Evolutionary conservation across 306 rosid species (phyloP).

Genomic region (Mimosa bimucronata): DNA sequence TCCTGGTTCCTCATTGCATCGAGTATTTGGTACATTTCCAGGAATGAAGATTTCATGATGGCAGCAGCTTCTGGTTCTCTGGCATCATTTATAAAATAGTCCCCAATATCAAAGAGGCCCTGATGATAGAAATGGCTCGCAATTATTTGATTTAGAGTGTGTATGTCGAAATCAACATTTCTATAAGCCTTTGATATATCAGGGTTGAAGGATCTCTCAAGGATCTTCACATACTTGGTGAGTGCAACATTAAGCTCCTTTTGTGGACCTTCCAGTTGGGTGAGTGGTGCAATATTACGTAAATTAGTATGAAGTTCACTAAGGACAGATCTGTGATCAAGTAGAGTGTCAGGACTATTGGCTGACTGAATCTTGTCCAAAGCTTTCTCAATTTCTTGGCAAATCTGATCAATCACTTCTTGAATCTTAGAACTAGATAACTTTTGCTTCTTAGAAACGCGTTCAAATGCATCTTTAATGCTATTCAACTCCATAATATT

Average conservation of each 20-base stretch:
- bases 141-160: conserved; percentile 68
- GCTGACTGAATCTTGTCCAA: conserved; percentile 62
- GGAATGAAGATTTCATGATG: conserved; percentile 63
- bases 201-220: conserved; percentile 78
- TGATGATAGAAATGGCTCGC: conserved; percentile 82
- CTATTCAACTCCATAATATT: conserved; percentile 72
- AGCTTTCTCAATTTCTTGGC: conserved; percentile 62
- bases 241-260: conserved; percentile 81
- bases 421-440: conserved; percentile 67
- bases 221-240: conserved; percentile 78
- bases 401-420: conserved; percentile 70
- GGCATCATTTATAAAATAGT: conserved; percentile 65
- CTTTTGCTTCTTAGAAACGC: conserved; percentile 78
- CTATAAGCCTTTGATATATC: conserved; percentile 94
- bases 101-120: conserved; percentile 84
- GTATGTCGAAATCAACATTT: conserved; percentile 65
- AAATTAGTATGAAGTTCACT: conserved; percentile 64
- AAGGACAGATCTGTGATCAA: conserved; percentile 52
- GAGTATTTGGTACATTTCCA: conserved; percentile 80
- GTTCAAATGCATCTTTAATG: conserved; percentile 80
- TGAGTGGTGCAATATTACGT: conserved; percentile 59
- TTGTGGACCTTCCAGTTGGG: conserved; percentile 71
- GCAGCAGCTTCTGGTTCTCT: conserved; percentile 66
- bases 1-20: conserved; percentile 71
- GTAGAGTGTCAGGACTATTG: conserved; percentile 40